Percentiles rank a stretch among this genome's conserved stretches.
Evolutionary conservation across 257 asterid species (phyloP).

Genomic region (Solanum commersonii): DNA sequence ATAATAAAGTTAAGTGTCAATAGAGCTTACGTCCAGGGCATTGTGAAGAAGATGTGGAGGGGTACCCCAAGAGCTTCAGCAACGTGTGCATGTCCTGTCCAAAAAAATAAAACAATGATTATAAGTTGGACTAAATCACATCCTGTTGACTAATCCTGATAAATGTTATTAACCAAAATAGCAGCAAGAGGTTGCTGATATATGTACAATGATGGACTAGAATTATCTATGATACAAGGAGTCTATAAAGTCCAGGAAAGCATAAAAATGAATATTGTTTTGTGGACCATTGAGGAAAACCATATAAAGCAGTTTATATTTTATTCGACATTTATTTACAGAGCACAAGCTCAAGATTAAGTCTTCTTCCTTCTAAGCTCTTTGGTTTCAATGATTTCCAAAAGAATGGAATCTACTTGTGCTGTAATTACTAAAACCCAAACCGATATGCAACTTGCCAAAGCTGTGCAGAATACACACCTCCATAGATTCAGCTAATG

Average conservation of each 20-base stretch:
- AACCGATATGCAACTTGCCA: background rate
- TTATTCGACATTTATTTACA: background rate
- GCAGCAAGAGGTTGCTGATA: background rate
- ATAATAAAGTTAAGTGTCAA: background rate
- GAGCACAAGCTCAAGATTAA: background rate
- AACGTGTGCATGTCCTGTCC: slow-evolving; percentile 86
- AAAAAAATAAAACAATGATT: background rate
- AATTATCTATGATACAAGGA: background rate
- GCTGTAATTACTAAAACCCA: background rate
- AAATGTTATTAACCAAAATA: background rate
- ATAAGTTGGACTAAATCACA: background rate
- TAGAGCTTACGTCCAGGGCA: slow-evolving; percentile 99
- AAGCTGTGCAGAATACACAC: background rate
- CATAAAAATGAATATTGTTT: background rate
- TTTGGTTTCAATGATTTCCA: background rate
- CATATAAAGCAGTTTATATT: background rate
- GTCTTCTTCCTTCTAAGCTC: background rate
- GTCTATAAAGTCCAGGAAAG: background rate
- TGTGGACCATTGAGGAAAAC: background rate
- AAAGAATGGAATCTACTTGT: background rate
- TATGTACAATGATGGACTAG: background rate
- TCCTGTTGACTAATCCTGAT: background rate
- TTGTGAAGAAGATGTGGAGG: slow-evolving; percentile 94
- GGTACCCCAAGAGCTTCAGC: slow-evolving; percentile 99
- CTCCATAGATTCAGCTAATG: background rate